Conservation (phyloP, 208 protist genomes). For the Trypanosoma melophagium region DNA sequence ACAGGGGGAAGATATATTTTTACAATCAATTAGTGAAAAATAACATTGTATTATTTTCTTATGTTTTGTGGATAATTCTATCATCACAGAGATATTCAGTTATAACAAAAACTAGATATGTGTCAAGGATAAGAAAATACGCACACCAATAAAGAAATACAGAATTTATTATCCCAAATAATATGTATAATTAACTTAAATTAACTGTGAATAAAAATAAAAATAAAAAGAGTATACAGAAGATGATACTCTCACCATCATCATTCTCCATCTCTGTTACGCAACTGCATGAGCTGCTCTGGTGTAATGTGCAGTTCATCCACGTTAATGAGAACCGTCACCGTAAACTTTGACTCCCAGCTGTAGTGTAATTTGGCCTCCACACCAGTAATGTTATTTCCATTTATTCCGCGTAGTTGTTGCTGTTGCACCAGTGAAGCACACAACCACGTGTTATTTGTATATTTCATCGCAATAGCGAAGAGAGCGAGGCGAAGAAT, state of each 20-base stretch:
- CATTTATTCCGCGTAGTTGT: slow-evolving; percentile 5
- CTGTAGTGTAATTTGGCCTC: not conserved
- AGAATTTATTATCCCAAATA: too few species aligned
- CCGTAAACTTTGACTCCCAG: not conserved
- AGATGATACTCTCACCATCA: not conserved
- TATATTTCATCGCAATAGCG: slow-evolving; percentile 18
- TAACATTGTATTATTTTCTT: too few species aligned
- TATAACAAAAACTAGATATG: not conserved
- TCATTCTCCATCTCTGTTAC: too few species aligned
- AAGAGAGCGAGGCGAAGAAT: slow-evolving; percentile 9
- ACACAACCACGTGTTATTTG: slow-evolving; percentile 16
- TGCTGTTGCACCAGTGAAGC: slow-evolving; percentile 2
- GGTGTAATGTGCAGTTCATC: slow-evolving; percentile 22
- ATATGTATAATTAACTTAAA: not conserved
- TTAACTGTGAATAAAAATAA: not conserved
- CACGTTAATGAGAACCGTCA: slow-evolving; percentile 18
- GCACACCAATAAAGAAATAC: slow-evolving; percentile 12
- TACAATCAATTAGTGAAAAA: too few species aligned
- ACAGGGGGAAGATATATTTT: too few species aligned
- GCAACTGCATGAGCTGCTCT: slow-evolving; percentile 11
- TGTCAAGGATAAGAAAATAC: slow-evolving; percentile 1
- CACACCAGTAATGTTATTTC: slow-evolving; percentile 6
- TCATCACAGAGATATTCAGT: not conserved
- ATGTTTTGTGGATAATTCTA: too few species aligned
- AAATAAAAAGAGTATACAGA: slow-evolving; percentile 3